Conservation (phyloP, 2,329 filamentous ascomycete genomes). For the Neurospora crassa region DNA sequence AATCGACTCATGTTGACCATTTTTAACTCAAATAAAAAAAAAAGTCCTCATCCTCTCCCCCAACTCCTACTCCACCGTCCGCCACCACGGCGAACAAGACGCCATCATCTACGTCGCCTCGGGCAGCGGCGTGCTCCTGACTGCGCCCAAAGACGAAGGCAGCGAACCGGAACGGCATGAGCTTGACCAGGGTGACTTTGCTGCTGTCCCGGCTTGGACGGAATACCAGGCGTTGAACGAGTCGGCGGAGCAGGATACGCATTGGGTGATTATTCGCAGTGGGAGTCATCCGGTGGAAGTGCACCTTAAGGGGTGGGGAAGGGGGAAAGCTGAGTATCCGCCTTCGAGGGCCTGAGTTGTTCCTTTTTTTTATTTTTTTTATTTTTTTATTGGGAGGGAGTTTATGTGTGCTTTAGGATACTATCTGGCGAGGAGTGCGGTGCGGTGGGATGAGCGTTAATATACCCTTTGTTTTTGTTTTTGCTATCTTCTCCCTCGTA, state of each 20-base stretch:
- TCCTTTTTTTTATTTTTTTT: background rate
- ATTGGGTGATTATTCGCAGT: constrained; percentile 57
- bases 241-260: constrained; percentile 46
- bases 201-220: constrained; percentile 58
- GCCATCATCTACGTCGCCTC: constrained; percentile 58
- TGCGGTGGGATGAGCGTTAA: background rate
- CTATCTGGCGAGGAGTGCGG: background rate
- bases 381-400: no score
- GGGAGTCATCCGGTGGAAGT: constrained; percentile 52
- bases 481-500: no score
- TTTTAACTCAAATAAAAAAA: background rate
- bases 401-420: background rate
- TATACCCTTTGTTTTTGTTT: background rate
- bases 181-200: constrained; percentile 57
- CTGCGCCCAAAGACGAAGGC: constrained; percentile 29
- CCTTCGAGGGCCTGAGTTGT: background rate
- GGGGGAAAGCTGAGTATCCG: constrained; percentile 27
- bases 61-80: constrained; percentile 50
- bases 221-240: constrained; percentile 65
- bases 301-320: constrained; percentile 54
- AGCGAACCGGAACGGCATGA: constrained; percentile 42
- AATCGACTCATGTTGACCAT: background rate
- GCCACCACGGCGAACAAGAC: constrained; percentile 65
- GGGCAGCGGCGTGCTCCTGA: constrained; percentile 50
- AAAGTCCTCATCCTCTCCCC: constrained; percentile 55